phyloP scores from a whole-genome alignment of 495 filamentous ascomycete species.

The Talaromyces borbonicus region DNA sequence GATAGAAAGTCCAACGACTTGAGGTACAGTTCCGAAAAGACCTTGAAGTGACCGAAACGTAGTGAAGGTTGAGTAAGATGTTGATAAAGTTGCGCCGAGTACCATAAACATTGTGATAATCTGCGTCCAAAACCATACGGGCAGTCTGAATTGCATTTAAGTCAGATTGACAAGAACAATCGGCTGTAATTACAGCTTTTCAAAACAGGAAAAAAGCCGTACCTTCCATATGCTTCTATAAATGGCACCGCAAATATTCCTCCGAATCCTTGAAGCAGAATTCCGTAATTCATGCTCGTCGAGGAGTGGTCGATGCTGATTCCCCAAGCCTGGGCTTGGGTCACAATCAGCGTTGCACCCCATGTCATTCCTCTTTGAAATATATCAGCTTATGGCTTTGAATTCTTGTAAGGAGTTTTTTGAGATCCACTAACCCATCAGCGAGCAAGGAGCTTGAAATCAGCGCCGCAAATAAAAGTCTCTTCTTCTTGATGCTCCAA shows the following conservation, averaged over 20 bases:
- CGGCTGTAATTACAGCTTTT: too few species aligned
- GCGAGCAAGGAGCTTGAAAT: slow-evolving; percentile 29
- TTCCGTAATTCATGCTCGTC: slow-evolving; percentile 38
- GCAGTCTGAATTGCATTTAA: slow-evolving; percentile 17
- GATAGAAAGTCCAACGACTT: slow-evolving; percentile 36
- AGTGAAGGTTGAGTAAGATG: slow-evolving; percentile 37
- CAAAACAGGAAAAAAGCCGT: too few species aligned
- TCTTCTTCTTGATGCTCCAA: slow-evolving; percentile 22
- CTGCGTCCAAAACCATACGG: slow-evolving; percentile 44
- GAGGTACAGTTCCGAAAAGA: slow-evolving; percentile 36
- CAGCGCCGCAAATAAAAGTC: slow-evolving; percentile 23
- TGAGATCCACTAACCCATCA: slow-evolving; percentile 20
- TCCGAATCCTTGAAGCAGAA: slow-evolving; percentile 44
- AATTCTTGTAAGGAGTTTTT: slow-evolving; percentile 3
- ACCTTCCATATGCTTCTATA: slow-evolving; percentile 39
- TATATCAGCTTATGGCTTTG: slow-evolving; percentile 17
- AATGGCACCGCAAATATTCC: slow-evolving; percentile 43
- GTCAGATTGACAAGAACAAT: too few species aligned
- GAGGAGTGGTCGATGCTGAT: slow-evolving; percentile 32
- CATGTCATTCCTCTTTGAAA: slow-evolving; percentile 37
- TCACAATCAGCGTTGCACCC: slow-evolving; percentile 38
- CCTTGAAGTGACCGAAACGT: slow-evolving; percentile 43
- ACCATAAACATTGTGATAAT: slow-evolving; percentile 37
- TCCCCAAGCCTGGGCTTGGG: slow-evolving; percentile 40
- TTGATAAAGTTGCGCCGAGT: slow-evolving; percentile 35